These are phyloP conservation scores for Phaseolus lunatus DNA, from an alignment of 306 rosid species.

Conservation along the genomic window DNA sequence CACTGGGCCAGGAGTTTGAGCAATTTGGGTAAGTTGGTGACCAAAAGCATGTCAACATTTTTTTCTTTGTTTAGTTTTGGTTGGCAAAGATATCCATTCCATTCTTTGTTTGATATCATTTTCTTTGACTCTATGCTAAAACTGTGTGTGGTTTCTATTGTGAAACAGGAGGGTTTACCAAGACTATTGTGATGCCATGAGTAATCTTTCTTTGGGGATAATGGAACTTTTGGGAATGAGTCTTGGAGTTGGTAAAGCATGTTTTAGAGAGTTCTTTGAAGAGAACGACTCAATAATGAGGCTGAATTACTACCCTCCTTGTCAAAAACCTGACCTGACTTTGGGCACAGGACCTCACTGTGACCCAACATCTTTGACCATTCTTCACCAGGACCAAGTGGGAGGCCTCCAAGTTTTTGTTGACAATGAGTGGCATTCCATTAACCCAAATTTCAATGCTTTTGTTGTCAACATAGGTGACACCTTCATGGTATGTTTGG, in stretches of 20 bases:
- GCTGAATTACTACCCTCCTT: conserved; percentile 90
- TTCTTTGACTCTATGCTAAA: neutral
- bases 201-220: conserved; percentile 85
- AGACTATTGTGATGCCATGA: conserved; percentile 85
- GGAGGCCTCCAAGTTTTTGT: conserved; percentile 91
- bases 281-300: conserved; percentile 91
- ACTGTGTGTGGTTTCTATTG: neutral
- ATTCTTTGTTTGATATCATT: neutral
- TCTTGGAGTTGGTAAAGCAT: conserved; percentile 68
- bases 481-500: conserved; percentile 84
- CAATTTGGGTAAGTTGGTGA: conserved; percentile 66
- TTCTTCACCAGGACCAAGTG: conserved; percentile 93
- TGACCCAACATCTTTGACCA: conserved; percentile 94
- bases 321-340: conserved; percentile 85
- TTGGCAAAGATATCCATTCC: neutral
- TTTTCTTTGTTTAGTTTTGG: too few relatives aligned
- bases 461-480: conserved; percentile 98
- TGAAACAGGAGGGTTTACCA: conserved; percentile 67
- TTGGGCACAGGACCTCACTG: conserved; percentile 98
- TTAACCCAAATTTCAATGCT: conserved; percentile 78
- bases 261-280: conserved; percentile 74
- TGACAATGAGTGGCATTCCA: conserved; percentile 81
- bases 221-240: conserved; percentile 94
- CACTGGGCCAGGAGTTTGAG: conserved; percentile 66
- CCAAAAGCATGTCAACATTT: conserved; percentile 26